phyloP scores from a whole-genome alignment of 2,329 filamentous ascomycete species.

The Aureobasidium uvarum region DNA sequence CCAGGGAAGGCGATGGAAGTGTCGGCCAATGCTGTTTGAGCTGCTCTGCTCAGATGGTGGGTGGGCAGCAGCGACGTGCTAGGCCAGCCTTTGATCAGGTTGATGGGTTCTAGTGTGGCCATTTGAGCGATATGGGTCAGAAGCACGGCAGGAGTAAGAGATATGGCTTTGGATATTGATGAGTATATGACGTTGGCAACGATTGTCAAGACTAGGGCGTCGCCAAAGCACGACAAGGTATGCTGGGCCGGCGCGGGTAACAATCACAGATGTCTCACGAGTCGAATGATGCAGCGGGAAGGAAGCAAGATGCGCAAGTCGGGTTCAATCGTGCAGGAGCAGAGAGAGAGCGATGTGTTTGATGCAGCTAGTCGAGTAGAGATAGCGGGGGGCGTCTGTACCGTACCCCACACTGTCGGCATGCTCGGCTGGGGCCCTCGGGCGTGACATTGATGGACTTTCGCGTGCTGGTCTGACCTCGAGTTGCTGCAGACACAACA shows the following conservation, averaged over 20 bases:
- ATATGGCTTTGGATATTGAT: neutral
- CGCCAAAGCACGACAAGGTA: neutral
- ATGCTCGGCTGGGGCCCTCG: neutral
- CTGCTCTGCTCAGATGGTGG: constrained; percentile 59
- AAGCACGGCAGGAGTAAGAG: neutral
- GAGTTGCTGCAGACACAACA: neutral
- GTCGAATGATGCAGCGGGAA: neutral
- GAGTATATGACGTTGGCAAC: constrained; percentile 5
- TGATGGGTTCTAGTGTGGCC: constrained; percentile 48
- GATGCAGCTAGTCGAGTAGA: too few relatives aligned
- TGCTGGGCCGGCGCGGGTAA: neutral
- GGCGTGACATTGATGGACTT: constrained; percentile 20
- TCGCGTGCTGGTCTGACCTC: neutral
- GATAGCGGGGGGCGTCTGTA: neutral
- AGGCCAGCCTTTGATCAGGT: constrained; percentile 69
- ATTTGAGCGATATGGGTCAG: neutral
- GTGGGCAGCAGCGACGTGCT: constrained; percentile 64
- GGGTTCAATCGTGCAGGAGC: neutral
- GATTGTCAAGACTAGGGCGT: neutral
- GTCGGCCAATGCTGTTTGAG: constrained; percentile 60
- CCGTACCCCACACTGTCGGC: constrained; percentile 1
- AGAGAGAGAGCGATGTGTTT: neutral
- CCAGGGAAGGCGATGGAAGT: constrained; percentile 59
- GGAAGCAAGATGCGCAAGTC: neutral
- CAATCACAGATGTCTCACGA: neutral